A percentile compares a stretch with the other conserved stretches of the same genome.
Conservation (phyloP, 805 yeast species). For the Wickerhamomyces hampshirensis region DNA sequence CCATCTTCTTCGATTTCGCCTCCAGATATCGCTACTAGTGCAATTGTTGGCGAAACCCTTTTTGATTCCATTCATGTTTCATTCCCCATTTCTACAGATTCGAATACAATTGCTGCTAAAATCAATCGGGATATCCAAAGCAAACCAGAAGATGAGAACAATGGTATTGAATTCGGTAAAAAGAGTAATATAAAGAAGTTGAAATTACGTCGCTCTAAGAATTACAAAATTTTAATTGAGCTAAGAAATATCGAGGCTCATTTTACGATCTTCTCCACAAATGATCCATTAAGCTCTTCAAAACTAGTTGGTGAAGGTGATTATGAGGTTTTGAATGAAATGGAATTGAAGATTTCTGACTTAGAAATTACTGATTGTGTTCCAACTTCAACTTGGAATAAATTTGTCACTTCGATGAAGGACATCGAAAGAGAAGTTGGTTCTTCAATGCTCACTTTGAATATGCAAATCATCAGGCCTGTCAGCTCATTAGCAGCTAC, state of each 20-base stretch:
- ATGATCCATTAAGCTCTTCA: conserved; percentile 37
- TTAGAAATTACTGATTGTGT: conserved; percentile 71
- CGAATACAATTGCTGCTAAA: conserved; percentile 40
- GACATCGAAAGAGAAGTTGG: conserved; percentile 66
- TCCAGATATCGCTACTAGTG: no score
- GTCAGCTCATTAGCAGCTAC: conserved; percentile 57
- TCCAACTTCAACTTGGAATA: conserved; percentile 88
- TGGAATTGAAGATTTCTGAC: conserved; percentile 46
- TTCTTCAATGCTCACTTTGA: conserved; percentile 53
- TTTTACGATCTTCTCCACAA: conserved; percentile 39
- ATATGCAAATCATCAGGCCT: conserved; percentile 60
- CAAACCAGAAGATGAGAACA: conserved; percentile 8
- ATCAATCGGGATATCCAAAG: conserved; percentile 48
- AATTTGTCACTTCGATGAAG: conserved; percentile 65
- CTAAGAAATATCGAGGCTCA: conserved; percentile 46
- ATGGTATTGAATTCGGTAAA: conserved; percentile 20
- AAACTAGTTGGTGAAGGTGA: conserved; percentile 20
- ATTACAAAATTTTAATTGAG: conserved; percentile 55
- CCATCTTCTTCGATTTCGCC: no score
- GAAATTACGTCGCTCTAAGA: conserved; percentile 58
- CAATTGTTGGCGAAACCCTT: conserved; percentile 53
- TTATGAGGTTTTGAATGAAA: conserved; percentile 43
- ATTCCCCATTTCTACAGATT: conserved; percentile 41
- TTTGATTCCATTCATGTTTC: conserved; percentile 80
- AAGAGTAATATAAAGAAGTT: conserved; percentile 36